Evolutionary conservation across 495 filamentous ascomycete species (phyloP), one percentile per base, ranked within the genome.

Genomic region (Talaromyces thailandensis): DNA sequence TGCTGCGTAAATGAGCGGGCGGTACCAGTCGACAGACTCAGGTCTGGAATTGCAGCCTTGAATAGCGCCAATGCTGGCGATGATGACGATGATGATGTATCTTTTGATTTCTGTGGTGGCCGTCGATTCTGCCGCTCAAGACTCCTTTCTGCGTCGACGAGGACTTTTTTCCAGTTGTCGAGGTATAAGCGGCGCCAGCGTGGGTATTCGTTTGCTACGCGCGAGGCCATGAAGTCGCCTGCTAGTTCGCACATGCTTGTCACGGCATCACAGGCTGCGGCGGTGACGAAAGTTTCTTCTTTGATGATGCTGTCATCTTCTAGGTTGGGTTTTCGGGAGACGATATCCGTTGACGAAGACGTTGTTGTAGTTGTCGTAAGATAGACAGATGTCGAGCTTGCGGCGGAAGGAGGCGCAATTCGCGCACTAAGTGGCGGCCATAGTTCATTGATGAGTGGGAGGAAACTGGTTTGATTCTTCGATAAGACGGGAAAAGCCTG

Each of bases 381-480:
- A 7, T 73, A 88, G 8, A 72, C 71, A 6, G 71, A 71, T 6
- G 70, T 61, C 24, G 64, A 56, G 40, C 25, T 40, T 31, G 48
- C 55, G 18, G 71, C 88, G 1, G 74, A 66, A 4, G 77, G 76
- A 31, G 77, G 73, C 16, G 64, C 69, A 35, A 97, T 79, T 35
- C 90, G 81, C 4, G 82, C 73, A 0, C 89, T 73, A 9, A 96
- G 76, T 5, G 90, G 84, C 0, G 92, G 91, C 91, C 92, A 98
- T 25, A 97, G 74, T 4, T 89, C 88, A 70, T 96, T 91, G 53
- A 97, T 86, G 3, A 97, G 78, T 0, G 94, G 94, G 1, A 98
- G 78, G 69, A 96, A 96, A 12, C 83, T 84, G 56, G 89, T 84
- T 69, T 95, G 88, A 67, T 94, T 85, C 0, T 80, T 76, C 2